Evolutionary conservation across 768 basidiomycete genomes (phyloP), one percentile per base, ranked within the genome.

Genomic region (Naganishia vaughanmartiniae): DNA sequence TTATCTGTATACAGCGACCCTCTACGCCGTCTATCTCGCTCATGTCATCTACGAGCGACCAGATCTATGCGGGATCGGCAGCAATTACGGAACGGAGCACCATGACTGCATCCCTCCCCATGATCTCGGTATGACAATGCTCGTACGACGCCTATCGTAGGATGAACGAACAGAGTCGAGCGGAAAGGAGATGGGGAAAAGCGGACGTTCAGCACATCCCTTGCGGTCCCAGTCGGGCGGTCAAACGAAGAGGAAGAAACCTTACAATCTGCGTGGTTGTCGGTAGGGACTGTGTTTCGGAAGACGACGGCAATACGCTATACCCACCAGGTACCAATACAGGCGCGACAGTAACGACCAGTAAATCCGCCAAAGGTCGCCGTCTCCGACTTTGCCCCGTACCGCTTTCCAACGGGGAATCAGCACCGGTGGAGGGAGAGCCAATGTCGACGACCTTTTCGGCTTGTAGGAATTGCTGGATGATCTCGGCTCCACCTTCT

Each of bases 301-400:
- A 36, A 3, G 17, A 5, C 15, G 63, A 42, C 3, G 36, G 30
- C 6, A 36, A 54, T 19, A 53, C 73, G 72, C 17, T 78, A 56
- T 28, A 42, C 14, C 81, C 80, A 24, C 80, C 80, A 0, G 94
- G 94, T 5, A 98, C 88, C 19, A 93, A 80, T n/a, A 84, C 85
- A 0, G 96, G 96, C 0, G 94, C 90, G 24, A 92, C 85, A 3
- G 96, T 98, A 54, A 97, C 83, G 54, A 98, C 85, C 24, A 96
- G 76, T 15, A 85, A 84, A 79, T 97, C 90, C 6, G 95, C 84
- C 15, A 86, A 71, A 33, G 78, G 76, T 48, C 45, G 12, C 7
- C 42, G 14, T 46, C 67, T 24, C 21, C 4, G 48, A 26, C 74
- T 51, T 75, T 74, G 7, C 24, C 57, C 39, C 3, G n/a, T 14